A percentile compares a stretch with the other conserved stretches of the same genome.
Conservation (phyloP, 148 eudicot species). For the Spergularia marina region DNA sequence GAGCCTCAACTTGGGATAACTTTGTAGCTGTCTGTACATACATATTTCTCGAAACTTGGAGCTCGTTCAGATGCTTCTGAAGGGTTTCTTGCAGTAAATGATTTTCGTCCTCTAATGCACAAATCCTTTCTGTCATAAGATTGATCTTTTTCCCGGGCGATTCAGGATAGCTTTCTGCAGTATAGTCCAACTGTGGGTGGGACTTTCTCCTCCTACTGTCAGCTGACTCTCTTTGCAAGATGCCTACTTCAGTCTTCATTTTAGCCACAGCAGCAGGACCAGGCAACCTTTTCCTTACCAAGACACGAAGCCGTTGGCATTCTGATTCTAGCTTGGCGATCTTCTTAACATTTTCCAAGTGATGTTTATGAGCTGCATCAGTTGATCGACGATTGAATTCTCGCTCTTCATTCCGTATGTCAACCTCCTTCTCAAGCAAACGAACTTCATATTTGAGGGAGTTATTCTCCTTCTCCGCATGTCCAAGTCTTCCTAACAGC, state of each 20-base stretch:
- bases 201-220: constrained; percentile 48
- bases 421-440: constrained; percentile 81
- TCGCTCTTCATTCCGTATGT: constrained; percentile 79
- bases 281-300: constrained; percentile 76
- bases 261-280: constrained; percentile 81
- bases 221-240: constrained; percentile 41
- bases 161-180: constrained; percentile 36
- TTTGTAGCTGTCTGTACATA: constrained; percentile 40
- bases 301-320: constrained; percentile 77
- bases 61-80: constrained; percentile 44
- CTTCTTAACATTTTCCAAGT: constrained; percentile 71
- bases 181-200: constrained; percentile 39
- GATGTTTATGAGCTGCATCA: constrained; percentile 64
- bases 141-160: constrained; percentile 47
- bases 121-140: constrained; percentile 48
- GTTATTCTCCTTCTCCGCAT: constrained; percentile 63
- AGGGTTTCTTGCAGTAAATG: constrained; percentile 50
- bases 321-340: constrained; percentile 80
- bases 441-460: constrained; percentile 77
- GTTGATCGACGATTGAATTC: constrained; percentile 66
- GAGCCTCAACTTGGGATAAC: constrained; percentile 47
- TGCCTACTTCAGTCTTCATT: constrained; percentile 80
- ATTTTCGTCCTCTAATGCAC: constrained; percentile 73
- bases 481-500: constrained; percentile 44
- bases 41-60: constrained; percentile 42